Base-by-base conservation (phyloP, 1,139 yeast species). In the Groenewaldozyma sp. region DNA sequence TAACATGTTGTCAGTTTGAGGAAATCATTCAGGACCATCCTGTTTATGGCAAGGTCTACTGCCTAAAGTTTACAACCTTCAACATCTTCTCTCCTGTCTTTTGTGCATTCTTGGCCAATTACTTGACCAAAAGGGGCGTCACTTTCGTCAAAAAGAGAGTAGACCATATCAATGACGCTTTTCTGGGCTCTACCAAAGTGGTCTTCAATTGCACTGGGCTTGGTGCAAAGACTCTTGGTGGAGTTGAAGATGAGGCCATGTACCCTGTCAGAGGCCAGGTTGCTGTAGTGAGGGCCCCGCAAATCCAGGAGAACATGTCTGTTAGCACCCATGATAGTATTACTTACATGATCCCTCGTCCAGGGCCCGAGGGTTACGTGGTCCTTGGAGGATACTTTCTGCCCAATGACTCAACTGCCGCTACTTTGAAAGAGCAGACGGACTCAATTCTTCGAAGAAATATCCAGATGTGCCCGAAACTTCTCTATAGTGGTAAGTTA, bases 181-280 rank as follows among this genome's bases (percentile, higher is more conserved):
- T 61, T 38, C 22, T 43, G 11, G 35, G 41, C 16, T 26, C 47
- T 6, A 68, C 74, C 11, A 63, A 65, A 34, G 63, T 58, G 4
- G 78, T 79, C 10, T 76, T 80, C 66, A 81, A 81, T 52, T 79
- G 87, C 56, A 66, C 82, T 0, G 88, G 88, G 13, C 63, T 75
- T 31, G 82, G 84, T 2, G 77, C 87, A 3, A 64, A 63, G 35
- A 50, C 58, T 2, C 59, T 81, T 3, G 73, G 74, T 11, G 83
- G 82, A 6, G 80, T 77, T 29, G 62, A 64, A 18, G 87, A 80
- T 50, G 47, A 58, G 18, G 56, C 63, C 0, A 70, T 75, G 18
- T 75, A 72, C 48, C 82, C 87, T 9, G 72, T 78, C 1, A 64
- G 86, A 41, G 87, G 86, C 3, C 87, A 79, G 53, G 81, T 78